Base-by-base conservation (phyloP, 2,329 filamentous ascomycete genomes). In the Curvularia lunata region DNA sequence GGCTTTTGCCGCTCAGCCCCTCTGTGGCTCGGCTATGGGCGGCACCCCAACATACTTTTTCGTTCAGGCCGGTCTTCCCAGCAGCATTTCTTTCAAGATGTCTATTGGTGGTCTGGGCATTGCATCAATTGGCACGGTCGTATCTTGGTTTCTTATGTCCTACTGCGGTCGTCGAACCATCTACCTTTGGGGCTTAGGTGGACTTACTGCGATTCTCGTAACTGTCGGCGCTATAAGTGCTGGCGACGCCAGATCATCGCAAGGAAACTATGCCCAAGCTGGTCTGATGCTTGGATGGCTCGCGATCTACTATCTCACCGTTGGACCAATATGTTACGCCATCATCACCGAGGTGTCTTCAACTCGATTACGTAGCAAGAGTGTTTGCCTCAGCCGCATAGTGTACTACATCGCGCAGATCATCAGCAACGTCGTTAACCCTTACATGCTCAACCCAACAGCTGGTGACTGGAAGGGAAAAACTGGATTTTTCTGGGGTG, bases 241-340 rank as follows among this genome's bases (percentile, higher is more conserved):
- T 10, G 59, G 77, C 1, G 53, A 52, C 8, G 48, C 51, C 10
- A 34, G 52, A 49, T 79, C 84, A 0, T 67, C 77, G 1, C 83
- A 89, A 65, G 59, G 63, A 9, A 64, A 60, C 21, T 73, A 65
- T 56, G 58, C 56, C 1, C 54, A 65, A 49, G 70, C 63, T n/a
- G 54, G 52, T 7, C 49, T 71, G 56, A 61, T 70, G 59, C 55
- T 71, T 23, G 23, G 61, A 9, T 67, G 62, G 52, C 59, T 91
- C 0, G 79, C 94, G 38, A 85, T 88, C 69, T 96, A 96, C 77
- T 90, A 95, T 74, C 80, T 92, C 34, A 90, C 90, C 0, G 91
- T 96, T 43, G 92, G 92, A 27, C 94, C 92, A 0, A 91, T 96
- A 9, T 91, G 89, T 75, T 96, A 95, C 78, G 92, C 91, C 0